Evolutionary conservation across 148 eudicot species (phyloP).

Genomic region (Hydrangea macrophylla): DNA sequence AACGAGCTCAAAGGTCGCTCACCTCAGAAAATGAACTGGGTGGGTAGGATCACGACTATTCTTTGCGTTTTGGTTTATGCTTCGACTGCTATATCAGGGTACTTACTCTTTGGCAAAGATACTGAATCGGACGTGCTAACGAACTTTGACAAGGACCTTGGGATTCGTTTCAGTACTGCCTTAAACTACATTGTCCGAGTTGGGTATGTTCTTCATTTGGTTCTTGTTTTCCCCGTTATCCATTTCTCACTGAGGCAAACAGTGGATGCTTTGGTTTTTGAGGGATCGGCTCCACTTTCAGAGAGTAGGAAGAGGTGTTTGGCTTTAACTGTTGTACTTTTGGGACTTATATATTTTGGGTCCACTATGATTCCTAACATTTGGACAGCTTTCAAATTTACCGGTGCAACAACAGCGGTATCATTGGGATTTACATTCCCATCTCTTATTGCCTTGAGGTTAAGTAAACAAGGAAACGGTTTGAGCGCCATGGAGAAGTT

Average conservation of each 20-base stretch:
- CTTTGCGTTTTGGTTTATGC: slow-evolving; percentile 74
- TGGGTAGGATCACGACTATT: slow-evolving; percentile 74
- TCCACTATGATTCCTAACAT: slow-evolving; percentile 91
- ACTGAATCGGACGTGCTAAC: slow-evolving; percentile 88
- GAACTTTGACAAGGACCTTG: slow-evolving; percentile 83
- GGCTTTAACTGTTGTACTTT: slow-evolving; percentile 46
- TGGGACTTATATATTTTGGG: slow-evolving; percentile 62
- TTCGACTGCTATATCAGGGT: slow-evolving; percentile 80
- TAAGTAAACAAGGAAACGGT: slow-evolving; percentile 50
- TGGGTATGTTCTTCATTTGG: slow-evolving; percentile 82
- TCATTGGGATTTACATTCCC: slow-evolving; percentile 92
- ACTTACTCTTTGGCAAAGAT: slow-evolving; percentile 71
- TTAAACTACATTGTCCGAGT: slow-evolving; percentile 75
- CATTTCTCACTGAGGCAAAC: slow-evolving; percentile 92
- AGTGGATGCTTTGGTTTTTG: slow-evolving; percentile 68
- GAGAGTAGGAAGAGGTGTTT: slow-evolving; percentile 73
- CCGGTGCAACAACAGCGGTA: slow-evolving; percentile 98
- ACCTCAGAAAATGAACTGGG: slow-evolving; percentile 80
- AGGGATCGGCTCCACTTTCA: slow-evolving; percentile 53
- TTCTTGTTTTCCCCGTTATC: slow-evolving; percentile 92
- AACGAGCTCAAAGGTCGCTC: slow-evolving; percentile 83
- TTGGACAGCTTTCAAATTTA: slow-evolving; percentile 95
- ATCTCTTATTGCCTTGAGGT: slow-evolving; percentile 63
- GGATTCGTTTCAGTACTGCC: slow-evolving; percentile 65
- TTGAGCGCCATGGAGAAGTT: slow-evolving; percentile 49